These are phyloP conservation scores for Chlorencoelia australis DNA, from an alignment of 2,329 filamentous ascomycete species.

Conservation along the genomic window DNA sequence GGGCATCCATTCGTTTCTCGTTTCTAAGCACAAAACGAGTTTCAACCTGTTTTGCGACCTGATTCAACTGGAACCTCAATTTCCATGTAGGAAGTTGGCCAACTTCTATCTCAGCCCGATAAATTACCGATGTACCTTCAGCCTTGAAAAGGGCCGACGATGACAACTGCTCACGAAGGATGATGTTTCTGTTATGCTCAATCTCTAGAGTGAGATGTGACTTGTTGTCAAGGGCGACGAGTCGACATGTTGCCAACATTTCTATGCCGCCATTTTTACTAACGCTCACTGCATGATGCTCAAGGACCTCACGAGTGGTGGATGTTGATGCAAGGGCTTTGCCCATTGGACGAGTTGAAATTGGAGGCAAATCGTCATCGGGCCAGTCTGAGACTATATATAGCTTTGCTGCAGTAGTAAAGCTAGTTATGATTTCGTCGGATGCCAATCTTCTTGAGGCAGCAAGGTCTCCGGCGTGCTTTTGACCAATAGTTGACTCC, in stretches of 20 bases:
- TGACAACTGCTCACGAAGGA: constrained; percentile 7
- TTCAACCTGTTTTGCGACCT: neutral
- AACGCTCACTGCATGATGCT: neutral
- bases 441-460: neutral
- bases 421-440: neutral
- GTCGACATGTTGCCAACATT: neutral
- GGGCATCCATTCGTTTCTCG: neutral
- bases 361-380: neutral
- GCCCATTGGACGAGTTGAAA: neutral
- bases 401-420: neutral
- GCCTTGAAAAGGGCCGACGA: neutral
- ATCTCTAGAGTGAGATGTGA: constrained; percentile 3
- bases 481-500: neutral
- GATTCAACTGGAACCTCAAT: constrained; percentile 8
- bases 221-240: constrained; percentile 1
- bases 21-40: constrained; percentile 1
- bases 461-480: neutral
- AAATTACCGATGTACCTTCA: constrained; percentile 5
- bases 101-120: constrained; percentile 1
- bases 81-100: constrained; percentile 6
- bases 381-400: neutral
- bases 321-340: neutral
- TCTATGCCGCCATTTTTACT: neutral
- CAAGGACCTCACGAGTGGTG: neutral
- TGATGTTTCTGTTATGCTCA: neutral